A percentile compares a stretch with the other conserved stretches of the same genome.
Evolutionary conservation across 208 protist species (phyloP).

Genomic region (Zelonia costaricensis): DNA sequence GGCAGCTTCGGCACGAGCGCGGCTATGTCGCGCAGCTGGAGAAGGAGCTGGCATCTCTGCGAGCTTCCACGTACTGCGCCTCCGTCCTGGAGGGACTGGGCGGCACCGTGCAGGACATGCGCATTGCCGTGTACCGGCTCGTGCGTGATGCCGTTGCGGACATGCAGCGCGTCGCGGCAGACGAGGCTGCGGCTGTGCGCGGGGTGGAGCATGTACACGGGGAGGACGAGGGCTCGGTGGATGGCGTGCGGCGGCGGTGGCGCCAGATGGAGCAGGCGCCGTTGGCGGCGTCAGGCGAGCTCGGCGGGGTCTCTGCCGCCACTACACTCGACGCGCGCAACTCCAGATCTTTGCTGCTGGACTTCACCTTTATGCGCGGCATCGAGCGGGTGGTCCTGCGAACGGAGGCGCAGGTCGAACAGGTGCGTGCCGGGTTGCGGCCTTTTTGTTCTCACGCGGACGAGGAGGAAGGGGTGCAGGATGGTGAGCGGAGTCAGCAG

Average conservation of each 20-base stretch:
- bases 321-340: not conserved
- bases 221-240: not conserved
- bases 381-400: slow-evolving; percentile 45
- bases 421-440: slow-evolving; percentile 9
- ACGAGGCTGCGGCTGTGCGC: not conserved
- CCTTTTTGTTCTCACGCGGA: not conserved
- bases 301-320: not conserved
- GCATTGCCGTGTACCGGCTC: not conserved
- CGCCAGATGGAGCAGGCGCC: slow-evolving; percentile 2
- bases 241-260: not conserved
- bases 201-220: not conserved
- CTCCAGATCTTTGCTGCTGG: not conserved
- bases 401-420: slow-evolving; percentile 57
- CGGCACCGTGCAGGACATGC: slow-evolving; percentile 6
- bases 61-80: not conserved
- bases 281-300: not conserved
- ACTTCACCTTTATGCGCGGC: slow-evolving; percentile 32
- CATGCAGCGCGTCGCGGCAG: not conserved
- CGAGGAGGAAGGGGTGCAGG: not conserved
- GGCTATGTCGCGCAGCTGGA: slow-evolving; percentile 7
- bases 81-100: slow-evolving; percentile 5
- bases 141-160: slow-evolving; percentile 16
- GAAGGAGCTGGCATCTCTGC: slow-evolving; percentile 13
- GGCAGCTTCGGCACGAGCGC: slow-evolving; percentile 9
- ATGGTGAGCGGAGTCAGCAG: not conserved